These are phyloP conservation scores for Cerioporus squamosus DNA, from an alignment of 1,284 basidiomycete species.

Conservation along the genomic window DNA sequence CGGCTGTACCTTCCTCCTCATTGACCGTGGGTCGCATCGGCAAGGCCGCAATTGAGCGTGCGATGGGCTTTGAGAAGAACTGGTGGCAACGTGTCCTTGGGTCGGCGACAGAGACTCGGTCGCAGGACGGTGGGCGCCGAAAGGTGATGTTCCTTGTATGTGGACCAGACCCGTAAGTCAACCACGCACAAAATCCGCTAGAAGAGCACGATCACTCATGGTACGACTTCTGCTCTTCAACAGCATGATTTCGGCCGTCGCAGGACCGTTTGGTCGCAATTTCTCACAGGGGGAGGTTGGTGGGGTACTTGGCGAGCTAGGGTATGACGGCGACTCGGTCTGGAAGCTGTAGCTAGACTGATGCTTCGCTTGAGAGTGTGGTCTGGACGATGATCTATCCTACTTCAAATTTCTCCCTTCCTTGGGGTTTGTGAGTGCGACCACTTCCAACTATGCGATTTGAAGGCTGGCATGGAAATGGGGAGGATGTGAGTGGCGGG, in stretches of 20 bases:
- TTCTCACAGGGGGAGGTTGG: constrained; percentile 74
- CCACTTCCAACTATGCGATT: background rate
- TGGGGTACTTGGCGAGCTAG: constrained; percentile 69
- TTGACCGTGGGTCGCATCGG: constrained; percentile 58
- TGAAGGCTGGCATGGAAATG: constrained; percentile 3
- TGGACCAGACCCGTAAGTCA: constrained; percentile 77
- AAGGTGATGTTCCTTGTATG: constrained; percentile 71
- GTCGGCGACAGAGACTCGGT: constrained; percentile 25
- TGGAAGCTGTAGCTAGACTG: constrained; percentile 54
- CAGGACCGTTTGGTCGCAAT: constrained; percentile 77
- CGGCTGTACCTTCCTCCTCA: constrained; percentile 24
- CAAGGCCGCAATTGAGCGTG: constrained; percentile 48
- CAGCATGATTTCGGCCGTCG: constrained; percentile 77
- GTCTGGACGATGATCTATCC: background rate
- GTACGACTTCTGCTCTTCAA: constrained; percentile 4
- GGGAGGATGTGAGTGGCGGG: constrained; percentile 16
- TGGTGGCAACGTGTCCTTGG: constrained; percentile 53
- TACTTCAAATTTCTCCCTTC: background rate
- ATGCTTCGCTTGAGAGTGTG: background rate
- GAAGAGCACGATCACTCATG: constrained; percentile 6
- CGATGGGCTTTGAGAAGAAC: constrained; percentile 36
- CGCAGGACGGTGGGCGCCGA: constrained; percentile 19
- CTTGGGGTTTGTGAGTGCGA: background rate
- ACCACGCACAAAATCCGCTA: constrained; percentile 1
- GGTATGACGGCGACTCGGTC: constrained; percentile 64